Evolutionary conservation across 1,284 basidiomycete species (phyloP), one percentile per base, ranked within the genome.

Genomic region (Ceratobasidium sp.): DNA sequence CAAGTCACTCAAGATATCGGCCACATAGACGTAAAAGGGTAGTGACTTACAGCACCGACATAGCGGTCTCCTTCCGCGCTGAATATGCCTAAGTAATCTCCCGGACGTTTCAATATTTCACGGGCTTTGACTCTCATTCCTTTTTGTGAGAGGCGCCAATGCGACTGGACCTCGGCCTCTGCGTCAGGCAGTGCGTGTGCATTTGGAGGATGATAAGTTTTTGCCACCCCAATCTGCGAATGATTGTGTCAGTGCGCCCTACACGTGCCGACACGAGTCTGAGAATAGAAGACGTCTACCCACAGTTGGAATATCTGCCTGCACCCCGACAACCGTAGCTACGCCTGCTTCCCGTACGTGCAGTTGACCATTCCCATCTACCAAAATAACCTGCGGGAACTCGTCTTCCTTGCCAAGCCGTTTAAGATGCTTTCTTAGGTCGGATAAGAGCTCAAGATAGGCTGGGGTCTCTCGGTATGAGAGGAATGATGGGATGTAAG

Each of bases 401-500:
- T 74, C 62, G 9, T 74, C 43, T 54, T 62, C 65, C 57, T 76
- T 78, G 15, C 65, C 77, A 29, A 61, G 7, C 22, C 32, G 32
- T n/a, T 77, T 37, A 22, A 79, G 68, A 13, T 76, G 46, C 32
- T 25, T 44, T 22, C 73, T 77, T 8, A 77, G 73, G 6, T 78
- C 79, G 1, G 76, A 54, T 51, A 83, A 61, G 9, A 83, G 80
- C 1, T 76, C 66, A 9, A 79, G 75, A 22, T 80, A 80, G 19
- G 78, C 77, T 13, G 78, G 78, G 0, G 79, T 77, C 67, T 83
- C 82, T 9, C 82, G 80, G 75, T 83, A 82, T 0, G 82, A 79
- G 25, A 83, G 80, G 75, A 80, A 83, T 0, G 82, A 82, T 25
- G 82, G 82, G 43, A 83, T 78, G 73, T 83, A 83, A 3, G 82